phyloP scores from a whole-genome alignment of 495 filamentous ascomycete species.

The Aspergillus carlsbadensis region DNA sequence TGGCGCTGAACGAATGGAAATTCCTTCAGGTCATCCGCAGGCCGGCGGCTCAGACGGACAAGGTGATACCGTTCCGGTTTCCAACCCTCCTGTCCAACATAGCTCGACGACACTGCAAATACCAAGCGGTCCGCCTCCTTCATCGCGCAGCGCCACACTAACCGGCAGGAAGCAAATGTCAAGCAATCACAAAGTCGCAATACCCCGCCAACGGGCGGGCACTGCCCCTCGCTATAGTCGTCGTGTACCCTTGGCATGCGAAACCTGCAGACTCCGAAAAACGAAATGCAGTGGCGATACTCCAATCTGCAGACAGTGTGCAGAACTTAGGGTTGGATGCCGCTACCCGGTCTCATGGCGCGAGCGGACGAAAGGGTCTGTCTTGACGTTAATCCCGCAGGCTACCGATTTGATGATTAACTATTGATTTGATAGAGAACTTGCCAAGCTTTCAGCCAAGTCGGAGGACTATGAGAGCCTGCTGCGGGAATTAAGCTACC shows the following conservation, averaged over 20 bases:
- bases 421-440: conserved; percentile 29
- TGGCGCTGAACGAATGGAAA: conserved; percentile 18
- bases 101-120: conserved; percentile 2
- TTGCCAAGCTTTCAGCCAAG: conserved; percentile 45
- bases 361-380: conserved; percentile 53
- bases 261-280: conserved; percentile 69
- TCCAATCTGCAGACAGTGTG: conserved; percentile 59
- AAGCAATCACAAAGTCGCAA: conserved; percentile 43
- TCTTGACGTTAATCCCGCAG: neutral
- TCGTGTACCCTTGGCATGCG: conserved; percentile 59
- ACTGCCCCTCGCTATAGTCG: conserved; percentile 37
- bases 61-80: conserved; percentile 9
- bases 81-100: conserved; percentile 5
- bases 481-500: conserved; percentile 37
- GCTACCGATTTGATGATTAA: conserved; percentile 12
- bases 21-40: conserved; percentile 10
- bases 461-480: conserved; percentile 50
- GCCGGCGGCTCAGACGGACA: conserved; percentile 4
- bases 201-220: conserved; percentile 41
- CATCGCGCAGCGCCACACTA: neutral
- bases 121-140: neutral
- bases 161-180: conserved; percentile 24
- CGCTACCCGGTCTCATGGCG: conserved; percentile 58
- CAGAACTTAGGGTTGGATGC: conserved; percentile 49
- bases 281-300: conserved; percentile 61